Base-by-base conservation (phyloP, 177 flowering plant genomes). In the Tripterygium wilfordii region DNA sequence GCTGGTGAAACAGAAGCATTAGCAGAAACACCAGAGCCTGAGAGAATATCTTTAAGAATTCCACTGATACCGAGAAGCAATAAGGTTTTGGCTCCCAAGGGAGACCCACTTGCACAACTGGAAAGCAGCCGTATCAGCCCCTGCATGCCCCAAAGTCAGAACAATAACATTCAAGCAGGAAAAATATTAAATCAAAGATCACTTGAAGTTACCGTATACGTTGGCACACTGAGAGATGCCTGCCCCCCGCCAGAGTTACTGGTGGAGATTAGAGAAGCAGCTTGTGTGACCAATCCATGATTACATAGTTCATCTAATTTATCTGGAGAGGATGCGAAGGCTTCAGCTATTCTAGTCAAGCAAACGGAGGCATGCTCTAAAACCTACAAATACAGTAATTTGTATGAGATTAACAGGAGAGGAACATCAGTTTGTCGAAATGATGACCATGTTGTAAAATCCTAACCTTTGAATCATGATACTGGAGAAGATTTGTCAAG, bases 401-500 rank as follows among this genome's bases (percentile, higher is more conserved):
- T 16, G 43, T 1, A 40, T 30, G 12, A 15, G 19, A 39, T 39
- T n/a, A 53, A 17, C 1, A 46, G 36, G 18, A 47, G 22, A 1
- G 12, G n/a, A n/a, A n/a, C n/a, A n/a, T n/a, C n/a, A n/a, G n/a
- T n/a, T n/a, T n/a, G n/a, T n/a, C n/a, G n/a, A n/a, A n/a, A n/a
- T n/a, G n/a, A n/a, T n/a, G n/a, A n/a, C n/a, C n/a, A n/a, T n/a
- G n/a, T n/a, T n/a, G n/a, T n/a, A n/a, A n/a, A n/a, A n/a, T n/a
- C n/a, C n/a, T n/a, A 55, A 82, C 99, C 94, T 90, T 94, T 29
- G 95, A 64, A 74, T 94, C 99, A 50, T 83, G 99, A 67, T 94
- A 83, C 62, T 90, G 99, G 33, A 94, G 95, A 45, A 87, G 90
- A 62, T 90, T 87, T 14, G 96, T 90, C 62, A 94, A 71, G 32